Evolutionary conservation across 2,329 filamentous ascomycete genomes (phyloP), one percentile per base, ranked within the genome.

Genomic region (Purpureocillium lavendulum): DNA sequence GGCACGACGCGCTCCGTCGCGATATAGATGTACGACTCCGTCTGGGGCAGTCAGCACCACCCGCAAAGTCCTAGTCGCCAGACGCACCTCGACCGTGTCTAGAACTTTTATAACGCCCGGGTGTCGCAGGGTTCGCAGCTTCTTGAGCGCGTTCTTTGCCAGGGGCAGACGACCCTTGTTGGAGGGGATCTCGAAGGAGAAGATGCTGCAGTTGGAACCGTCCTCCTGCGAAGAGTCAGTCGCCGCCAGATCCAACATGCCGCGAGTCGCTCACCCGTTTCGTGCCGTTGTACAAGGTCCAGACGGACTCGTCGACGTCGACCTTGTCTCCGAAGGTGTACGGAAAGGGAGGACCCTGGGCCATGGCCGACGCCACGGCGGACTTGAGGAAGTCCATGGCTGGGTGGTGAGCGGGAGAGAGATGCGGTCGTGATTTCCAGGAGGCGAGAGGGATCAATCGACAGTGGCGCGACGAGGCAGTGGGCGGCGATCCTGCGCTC

Each of bases 381-480:
- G 89, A 97, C 67, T 97, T 97, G 58, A 98, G 77, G 57, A 97
- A 97, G 62, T 98, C 89, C 92, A 98, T 98, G 50, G 50, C 32
- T 24, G 21, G 21, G 6, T 26, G 5, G 21, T 26, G 6, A 10
- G 31, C 30, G 33, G 30, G 31, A 28, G 15, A 24, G 30, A n/a
- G 30, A 28, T 21, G 32, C 31, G 18, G 9, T 12, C 26, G 30
- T 11, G 36, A 24, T 12, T 3, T 9, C 9, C 7, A 30, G 24
- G 32, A 31, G 36, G 33, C 14, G 3, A 12, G 15, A 5, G 21
- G 31, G 2, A 30, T 10, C 12, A 28, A 31, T 16, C 13, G n/a
- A 17, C 7, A 16, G 24, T 7, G 11, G 15, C 12, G n/a, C 31
- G 33, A 5, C n/a, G 24, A 33, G 14, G 37, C 32, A 13, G 18